Conservation (phyloP, 1,284 basidiomycete species). For the Somion occarium region DNA sequence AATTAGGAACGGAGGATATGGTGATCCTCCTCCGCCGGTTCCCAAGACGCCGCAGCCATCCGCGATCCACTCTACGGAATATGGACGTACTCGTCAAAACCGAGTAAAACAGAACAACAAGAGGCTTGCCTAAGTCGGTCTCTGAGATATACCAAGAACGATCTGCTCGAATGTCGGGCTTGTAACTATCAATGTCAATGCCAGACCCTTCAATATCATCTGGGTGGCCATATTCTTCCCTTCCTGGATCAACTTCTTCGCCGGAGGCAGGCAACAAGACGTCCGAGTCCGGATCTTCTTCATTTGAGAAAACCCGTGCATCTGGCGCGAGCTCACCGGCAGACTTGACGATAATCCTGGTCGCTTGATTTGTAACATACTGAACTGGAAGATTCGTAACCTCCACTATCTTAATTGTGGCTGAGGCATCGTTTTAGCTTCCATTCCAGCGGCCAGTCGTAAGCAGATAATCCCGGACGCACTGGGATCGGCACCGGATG, state of each 20-base stretch:
- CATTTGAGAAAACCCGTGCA: background rate
- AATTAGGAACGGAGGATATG: constrained; percentile 43
- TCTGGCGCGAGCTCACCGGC: constrained; percentile 34
- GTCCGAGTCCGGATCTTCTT: constrained; percentile 7
- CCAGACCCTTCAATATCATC: background rate
- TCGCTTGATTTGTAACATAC: constrained; percentile 49
- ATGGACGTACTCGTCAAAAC: background rate
- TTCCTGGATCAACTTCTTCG: constrained; percentile 5
- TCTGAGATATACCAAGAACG: constrained; percentile 32
- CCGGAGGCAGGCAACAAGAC: constrained; percentile 10
- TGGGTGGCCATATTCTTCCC: constrained; percentile 1
- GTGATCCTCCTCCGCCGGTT: constrained; percentile 49
- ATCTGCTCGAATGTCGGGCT: constrained; percentile 24
- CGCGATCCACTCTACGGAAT: constrained; percentile 42
- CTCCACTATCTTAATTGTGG: constrained; percentile 40
- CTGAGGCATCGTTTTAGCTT: constrained; percentile 10
- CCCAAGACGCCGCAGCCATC: constrained; percentile 51
- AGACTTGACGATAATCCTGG: constrained; percentile 43
- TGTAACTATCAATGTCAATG: constrained; percentile 27
- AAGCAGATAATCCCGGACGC: too few species aligned
- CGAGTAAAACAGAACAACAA: background rate
- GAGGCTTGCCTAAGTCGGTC: constrained; percentile 26
- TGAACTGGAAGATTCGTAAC: constrained; percentile 38
- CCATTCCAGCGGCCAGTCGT: background rate
- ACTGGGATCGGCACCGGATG: constrained; percentile 38